Evolutionary conservation across 1,284 basidiomycete genomes (phyloP).

Genomic region (Leccinum subspadiceum): DNA sequence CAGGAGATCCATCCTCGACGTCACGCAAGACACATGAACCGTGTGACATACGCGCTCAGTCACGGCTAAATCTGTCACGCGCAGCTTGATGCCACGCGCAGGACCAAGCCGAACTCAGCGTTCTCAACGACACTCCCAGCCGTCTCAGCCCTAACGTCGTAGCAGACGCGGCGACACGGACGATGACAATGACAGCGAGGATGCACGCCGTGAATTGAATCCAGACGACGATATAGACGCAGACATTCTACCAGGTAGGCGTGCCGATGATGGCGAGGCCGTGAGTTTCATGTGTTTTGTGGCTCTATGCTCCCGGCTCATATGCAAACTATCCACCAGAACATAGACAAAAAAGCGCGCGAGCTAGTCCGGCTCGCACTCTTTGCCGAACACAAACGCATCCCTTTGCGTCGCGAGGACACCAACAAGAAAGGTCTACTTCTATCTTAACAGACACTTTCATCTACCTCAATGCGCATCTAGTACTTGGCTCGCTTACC

Average conservation of each 20-base stretch:
- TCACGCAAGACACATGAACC: background rate
- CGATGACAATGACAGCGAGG: slow-evolving; percentile 18
- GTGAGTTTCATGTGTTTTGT: slow-evolving; percentile 17
- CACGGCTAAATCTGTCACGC: slow-evolving; percentile 3
- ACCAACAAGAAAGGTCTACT: too few species aligned
- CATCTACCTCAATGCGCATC: background rate
- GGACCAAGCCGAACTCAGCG: slow-evolving; percentile 24
- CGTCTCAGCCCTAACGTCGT: slow-evolving; percentile 32
- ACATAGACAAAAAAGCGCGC: too few species aligned
- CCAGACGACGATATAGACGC: slow-evolving; percentile 28
- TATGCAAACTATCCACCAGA: too few species aligned
- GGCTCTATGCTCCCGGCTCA: too few species aligned
- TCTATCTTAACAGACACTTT: background rate
- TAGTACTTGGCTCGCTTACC: slow-evolving; percentile 59
- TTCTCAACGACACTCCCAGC: slow-evolving; percentile 32
- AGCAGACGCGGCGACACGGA: slow-evolving; percentile 23
- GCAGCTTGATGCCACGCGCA: slow-evolving; percentile 24
- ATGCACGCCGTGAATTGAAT: slow-evolving; percentile 22
- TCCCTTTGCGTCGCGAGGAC: too few species aligned
- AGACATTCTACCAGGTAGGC: slow-evolving; percentile 23
- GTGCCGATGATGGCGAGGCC: slow-evolving; percentile 11
- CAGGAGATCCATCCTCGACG: too few species aligned
- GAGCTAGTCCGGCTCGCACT: too few species aligned
- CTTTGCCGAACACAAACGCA: too few species aligned
- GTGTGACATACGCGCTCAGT: slow-evolving; percentile 1